A percentile compares a stretch with the other conserved stretches of the same genome.
These are phyloP conservation scores for Talaromyces stipitatus DNA, from an alignment of 495 filamentous ascomycete species.

Conservation along the genomic window DNA sequence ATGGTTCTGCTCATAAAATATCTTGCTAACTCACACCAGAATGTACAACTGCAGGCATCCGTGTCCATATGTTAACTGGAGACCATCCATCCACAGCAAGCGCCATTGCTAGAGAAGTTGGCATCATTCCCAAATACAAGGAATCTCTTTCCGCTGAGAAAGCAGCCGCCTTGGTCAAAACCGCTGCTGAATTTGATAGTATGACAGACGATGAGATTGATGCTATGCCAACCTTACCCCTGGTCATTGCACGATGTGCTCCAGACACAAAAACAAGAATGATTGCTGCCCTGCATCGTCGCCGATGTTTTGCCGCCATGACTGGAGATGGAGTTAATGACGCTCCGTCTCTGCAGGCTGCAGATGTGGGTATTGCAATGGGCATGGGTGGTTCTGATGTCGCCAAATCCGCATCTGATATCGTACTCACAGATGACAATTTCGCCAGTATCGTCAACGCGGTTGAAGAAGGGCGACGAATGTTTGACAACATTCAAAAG, in stretches of 20 bases:
- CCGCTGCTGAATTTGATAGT: conserved; percentile 54
- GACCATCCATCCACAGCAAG: conserved; percentile 60
- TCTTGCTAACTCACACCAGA: conserved; percentile 29
- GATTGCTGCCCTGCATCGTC: conserved; percentile 62
- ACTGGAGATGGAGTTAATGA: conserved; percentile 84
- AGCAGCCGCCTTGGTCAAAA: conserved; percentile 48
- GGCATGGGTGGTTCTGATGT: conserved; percentile 77
- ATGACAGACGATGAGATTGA: conserved; percentile 56
- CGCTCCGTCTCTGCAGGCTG: conserved; percentile 66
- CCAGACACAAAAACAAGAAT: conserved; percentile 63
- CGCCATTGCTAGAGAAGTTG: conserved; percentile 58
- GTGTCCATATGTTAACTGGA: conserved; percentile 70
- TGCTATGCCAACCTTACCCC: conserved; percentile 49
- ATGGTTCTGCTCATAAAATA: background rate
- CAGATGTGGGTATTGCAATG: conserved; percentile 85
- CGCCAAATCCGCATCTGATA: conserved; percentile 82
- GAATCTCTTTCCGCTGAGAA: conserved; percentile 40
- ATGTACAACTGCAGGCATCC: conserved; percentile 61
- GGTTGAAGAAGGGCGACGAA: conserved; percentile 61
- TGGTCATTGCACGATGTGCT: conserved; percentile 65
- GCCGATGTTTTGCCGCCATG: conserved; percentile 59
- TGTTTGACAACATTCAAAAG: conserved; percentile 81
- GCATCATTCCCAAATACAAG: conserved; percentile 56
- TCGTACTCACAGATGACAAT: conserved; percentile 85
- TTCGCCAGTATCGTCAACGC: conserved; percentile 71